Base-by-base conservation (phyloP, 257 asterid genomes). In the Parsonsia alboflavescens region DNA sequence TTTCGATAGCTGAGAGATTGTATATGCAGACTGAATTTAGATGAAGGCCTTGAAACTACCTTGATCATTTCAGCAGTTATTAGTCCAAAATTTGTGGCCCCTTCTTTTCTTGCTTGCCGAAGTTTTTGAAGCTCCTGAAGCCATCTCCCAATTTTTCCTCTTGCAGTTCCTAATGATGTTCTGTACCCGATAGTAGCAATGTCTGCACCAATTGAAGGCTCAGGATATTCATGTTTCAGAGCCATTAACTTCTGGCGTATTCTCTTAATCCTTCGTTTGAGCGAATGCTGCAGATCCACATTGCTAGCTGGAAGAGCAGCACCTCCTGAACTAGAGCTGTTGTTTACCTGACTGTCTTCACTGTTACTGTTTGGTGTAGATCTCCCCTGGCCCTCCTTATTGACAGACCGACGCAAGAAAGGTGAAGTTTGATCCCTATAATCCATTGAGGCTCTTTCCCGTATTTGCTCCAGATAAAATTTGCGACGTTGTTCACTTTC, bases 351-450 rank as follows among this genome's bases (percentile, higher is more conserved):
- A 83, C 73, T 82, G 76, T 94, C 95, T 70, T 90, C 97, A 73
- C 78, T 84, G 80, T 77, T 86, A 76, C 81, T 76, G 75, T 67
- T 78, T 12, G 92, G 74, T 41, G 81, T 77, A n/a, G 85, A 78
- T 84, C 90, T 87, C 70, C 87, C 92, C 78, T 79, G 96, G 67
- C 83, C 88, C 70, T 94, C 97, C 89, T 91, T 92, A 80, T 84
- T 84, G 21, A 84, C 48, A 75, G 89, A 76, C 54, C 99, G 98
- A 36, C 99, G 87, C 81, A 92, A 78, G 78, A 94, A 84, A 80
- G 99, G 99, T 54, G 98, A 93, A 76, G 98, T 88, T 82, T 92
- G 99, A 85, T 95, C 99, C 86, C 99, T 88, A 79, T 92, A 94
- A 85, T 94, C 99, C 97, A 92, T 95, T 54, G 99, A 90, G 7